These are phyloP conservation scores for Salix arbutifolia DNA, from an alignment of 345 rosid species.

Conservation along the genomic window DNA sequence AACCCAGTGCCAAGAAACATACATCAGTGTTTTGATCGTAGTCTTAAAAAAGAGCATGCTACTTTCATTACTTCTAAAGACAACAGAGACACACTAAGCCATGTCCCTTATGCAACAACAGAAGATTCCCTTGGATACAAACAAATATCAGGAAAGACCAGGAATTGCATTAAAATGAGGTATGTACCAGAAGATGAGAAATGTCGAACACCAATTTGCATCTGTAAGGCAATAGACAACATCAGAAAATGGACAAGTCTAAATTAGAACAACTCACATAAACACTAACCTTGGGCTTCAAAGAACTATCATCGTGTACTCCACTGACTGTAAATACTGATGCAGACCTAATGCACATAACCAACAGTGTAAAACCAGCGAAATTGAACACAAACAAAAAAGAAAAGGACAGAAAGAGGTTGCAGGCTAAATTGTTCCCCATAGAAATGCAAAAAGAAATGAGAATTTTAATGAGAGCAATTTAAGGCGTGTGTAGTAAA, in stretches of 20 bases:
- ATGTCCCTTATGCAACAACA: background rate
- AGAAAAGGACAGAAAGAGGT: background rate
- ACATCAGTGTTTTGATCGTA: background rate
- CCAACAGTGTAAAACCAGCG: conserved; percentile 3
- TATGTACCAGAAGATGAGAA: conserved; percentile 77
- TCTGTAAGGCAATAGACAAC: conserved; percentile 39
- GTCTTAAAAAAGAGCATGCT: background rate
- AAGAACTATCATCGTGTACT: conserved; percentile 31
- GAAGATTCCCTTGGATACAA: background rate
- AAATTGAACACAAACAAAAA: background rate
- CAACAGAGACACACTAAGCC: background rate
- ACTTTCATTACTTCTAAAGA: conserved; percentile 2
- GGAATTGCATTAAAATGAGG: conserved; percentile 8
- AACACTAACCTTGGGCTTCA: conserved; percentile 49
- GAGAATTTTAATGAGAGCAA: conserved; percentile 7
- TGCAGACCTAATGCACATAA: conserved; percentile 41
- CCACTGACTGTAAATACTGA: conserved; percentile 32
- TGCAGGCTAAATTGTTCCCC: conserved; percentile 3
- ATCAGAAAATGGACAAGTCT: conserved; percentile 18
- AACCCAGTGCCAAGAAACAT: background rate
- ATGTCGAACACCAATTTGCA: conserved; percentile 51
- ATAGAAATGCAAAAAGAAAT: background rate
- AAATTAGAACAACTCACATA: background rate
- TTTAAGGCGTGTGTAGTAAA: background rate
- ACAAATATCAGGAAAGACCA: background rate